Evolutionary conservation across 257 asterid species (phyloP), one percentile per base, ranked within the genome.

Genomic region (Prunella vulgaris): DNA sequence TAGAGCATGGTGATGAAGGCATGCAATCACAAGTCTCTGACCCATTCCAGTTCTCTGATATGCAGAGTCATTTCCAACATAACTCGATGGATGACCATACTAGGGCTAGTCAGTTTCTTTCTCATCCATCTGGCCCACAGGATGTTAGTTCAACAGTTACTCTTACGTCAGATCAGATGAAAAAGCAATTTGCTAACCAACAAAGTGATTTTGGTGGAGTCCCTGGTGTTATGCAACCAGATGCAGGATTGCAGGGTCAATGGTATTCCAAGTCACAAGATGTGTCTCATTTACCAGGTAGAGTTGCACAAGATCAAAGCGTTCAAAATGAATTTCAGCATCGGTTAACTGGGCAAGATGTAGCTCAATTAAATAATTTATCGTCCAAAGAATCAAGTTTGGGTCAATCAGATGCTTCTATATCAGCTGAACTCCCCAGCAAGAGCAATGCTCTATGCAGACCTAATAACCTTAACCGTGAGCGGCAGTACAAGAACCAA

Each of bases 401-500:
- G 61, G 83, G 81, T 61, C 95, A 89, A 76, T 71, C 90, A 57
- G 85, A 76, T 71, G 79, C 76, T 70, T 60, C 86, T 75, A 81
- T 82, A 76, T 51, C 84, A 64, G 83, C 85, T 56, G 86, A 82
- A 70, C 87, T 86, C 35, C 79, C 76, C 53, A 83, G 74, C 49
- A 4, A 61, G 44, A 75, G 83, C 61, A 82, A 79, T 22, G 66
- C 82, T 48, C 60, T 53, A 21, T 58, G 78, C 68, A 86, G 76
- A 78, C 68, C 90, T 38, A 75, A 79, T 74, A 77, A 77, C 71
- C 77, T 74, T 68, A 82, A 79, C 71, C 96, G 87, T 58, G 95
- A 88, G 24, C 69, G 76, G 49, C 93, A 91, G 79, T 86, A 77
- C 80, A 78, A 18, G 81, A 89, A 94, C 79, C 96, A 94, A 78